phyloP scores from a whole-genome alignment of 305 asterid species.

The Caryopteris hybrid region DNA sequence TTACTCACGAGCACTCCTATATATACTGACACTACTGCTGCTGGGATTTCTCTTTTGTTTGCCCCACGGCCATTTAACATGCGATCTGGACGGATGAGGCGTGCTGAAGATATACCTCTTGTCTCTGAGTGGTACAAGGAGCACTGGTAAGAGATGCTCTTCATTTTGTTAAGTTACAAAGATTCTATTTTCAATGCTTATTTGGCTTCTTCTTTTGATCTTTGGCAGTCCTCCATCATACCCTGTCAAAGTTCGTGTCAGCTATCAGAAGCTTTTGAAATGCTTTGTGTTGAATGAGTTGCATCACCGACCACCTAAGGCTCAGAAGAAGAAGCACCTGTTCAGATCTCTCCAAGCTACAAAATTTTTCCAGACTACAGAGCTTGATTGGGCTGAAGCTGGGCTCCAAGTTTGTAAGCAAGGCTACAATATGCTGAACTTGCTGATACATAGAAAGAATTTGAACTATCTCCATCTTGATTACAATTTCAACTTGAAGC shows the following conservation, averaged over 20 bases:
- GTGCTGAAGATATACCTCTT: slow-evolving; percentile 99
- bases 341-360: slow-evolving; percentile 98
- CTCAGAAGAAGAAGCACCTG: slow-evolving; percentile 96
- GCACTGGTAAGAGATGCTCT: slow-evolving; percentile 67
- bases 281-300: slow-evolving; percentile 97
- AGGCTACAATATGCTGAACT: slow-evolving; percentile 97
- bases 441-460: slow-evolving; percentile 93
- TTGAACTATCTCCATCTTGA: slow-evolving; percentile 97
- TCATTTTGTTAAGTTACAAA: not conserved
- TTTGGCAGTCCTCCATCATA: slow-evolving; percentile 88
- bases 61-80: slow-evolving; percentile 98
- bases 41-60: slow-evolving; percentile 92
- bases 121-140: slow-evolving; percentile 99
- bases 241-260: slow-evolving; percentile 99
- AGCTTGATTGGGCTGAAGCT: slow-evolving; percentile 99
- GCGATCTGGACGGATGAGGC: slow-evolving; percentile 98
- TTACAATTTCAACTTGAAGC: slow-evolving; percentile 94
- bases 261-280: slow-evolving; percentile 95
- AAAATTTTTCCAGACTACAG: slow-evolving; percentile 96
- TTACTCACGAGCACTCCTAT: slow-evolving; percentile 61
- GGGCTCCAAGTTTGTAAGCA: slow-evolving; percentile 99
- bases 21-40: slow-evolving; percentile 97
- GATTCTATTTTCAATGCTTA: not conserved
- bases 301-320: slow-evolving; percentile 99
- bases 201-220: not conserved